phyloP scores from a whole-genome alignment of 192 early-diverging fungal species.

The Podochytrium sp. region DNA sequence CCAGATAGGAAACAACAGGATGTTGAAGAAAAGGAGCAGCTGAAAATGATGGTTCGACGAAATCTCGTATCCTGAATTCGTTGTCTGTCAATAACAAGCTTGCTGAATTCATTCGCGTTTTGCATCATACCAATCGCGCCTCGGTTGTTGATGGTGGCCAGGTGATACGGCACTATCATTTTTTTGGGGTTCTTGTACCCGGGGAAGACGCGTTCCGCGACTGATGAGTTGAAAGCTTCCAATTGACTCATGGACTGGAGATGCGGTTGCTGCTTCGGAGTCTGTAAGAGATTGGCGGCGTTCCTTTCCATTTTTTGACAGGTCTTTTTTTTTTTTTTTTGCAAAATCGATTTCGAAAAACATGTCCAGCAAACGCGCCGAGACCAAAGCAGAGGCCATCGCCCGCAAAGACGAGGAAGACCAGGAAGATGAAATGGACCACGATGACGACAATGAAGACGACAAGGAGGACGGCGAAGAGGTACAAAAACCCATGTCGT shows the following conservation, averaged over 20 bases:
- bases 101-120: not conserved
- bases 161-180: slow-evolving; percentile 24
- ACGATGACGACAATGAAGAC: slow-evolving; percentile 4
- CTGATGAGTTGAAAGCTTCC: slow-evolving; percentile 12
- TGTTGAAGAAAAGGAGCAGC: slow-evolving; percentile 42
- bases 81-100: no score
- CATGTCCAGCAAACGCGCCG: not conserved
- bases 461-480: not conserved
- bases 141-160: slow-evolving; percentile 12
- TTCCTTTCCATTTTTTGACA: not conserved
- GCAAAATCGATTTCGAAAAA: not conserved
- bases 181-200: slow-evolving; percentile 18
- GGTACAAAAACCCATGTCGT: not conserved
- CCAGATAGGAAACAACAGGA: slow-evolving; percentile 43
- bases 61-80: slow-evolving; percentile 33
- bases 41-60: slow-evolving; percentile 42
- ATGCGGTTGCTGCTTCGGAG: not conserved
- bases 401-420: slow-evolving; percentile 8
- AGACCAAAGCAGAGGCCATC: not conserved
- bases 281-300: not conserved
- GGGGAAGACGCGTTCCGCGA: slow-evolving; percentile 25
- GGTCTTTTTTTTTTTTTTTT: slow-evolving; percentile 25
- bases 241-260: slow-evolving; percentile 1
- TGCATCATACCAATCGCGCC: slow-evolving; percentile 14
- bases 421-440: not conserved